Evolutionary conservation across 306 rosid genomes (phyloP).

Genomic region (Rubus idaeus): DNA sequence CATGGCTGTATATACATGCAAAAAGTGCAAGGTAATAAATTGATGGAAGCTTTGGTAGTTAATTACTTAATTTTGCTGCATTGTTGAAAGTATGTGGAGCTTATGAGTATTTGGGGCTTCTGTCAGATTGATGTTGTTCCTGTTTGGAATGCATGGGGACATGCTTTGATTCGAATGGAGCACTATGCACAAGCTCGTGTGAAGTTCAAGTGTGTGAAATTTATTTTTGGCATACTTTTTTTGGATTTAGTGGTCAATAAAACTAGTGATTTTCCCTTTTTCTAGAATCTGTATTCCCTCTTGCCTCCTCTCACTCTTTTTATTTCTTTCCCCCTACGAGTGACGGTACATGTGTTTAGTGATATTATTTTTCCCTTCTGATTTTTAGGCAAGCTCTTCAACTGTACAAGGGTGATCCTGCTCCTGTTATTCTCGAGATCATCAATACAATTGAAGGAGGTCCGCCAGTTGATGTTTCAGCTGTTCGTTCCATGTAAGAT

Average conservation of each 20-base stretch:
- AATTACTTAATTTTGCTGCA: slow-evolving; percentile 20
- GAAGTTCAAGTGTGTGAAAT: slow-evolving; percentile 75
- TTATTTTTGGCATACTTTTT: slow-evolving; percentile 19
- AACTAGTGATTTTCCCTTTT: background rate
- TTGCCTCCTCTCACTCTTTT: background rate
- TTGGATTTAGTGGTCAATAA: background rate
- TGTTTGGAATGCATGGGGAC: slow-evolving; percentile 99
- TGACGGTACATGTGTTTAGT: slow-evolving; percentile 6
- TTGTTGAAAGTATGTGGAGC: slow-evolving; percentile 29
- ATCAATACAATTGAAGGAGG: slow-evolving; percentile 95
- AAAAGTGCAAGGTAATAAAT: slow-evolving; percentile 86
- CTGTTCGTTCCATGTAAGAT: slow-evolving; percentile 97
- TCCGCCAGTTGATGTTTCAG: slow-evolving; percentile 94
- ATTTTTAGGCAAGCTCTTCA: slow-evolving; percentile 96
- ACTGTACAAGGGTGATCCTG: slow-evolving; percentile 78
- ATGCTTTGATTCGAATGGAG: slow-evolving; percentile 96
- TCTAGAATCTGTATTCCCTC: background rate
- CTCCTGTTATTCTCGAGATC: slow-evolving; percentile 79
- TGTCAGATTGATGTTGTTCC: slow-evolving; percentile 93
- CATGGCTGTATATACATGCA: slow-evolving; percentile 98
- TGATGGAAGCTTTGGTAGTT: slow-evolving; percentile 15
- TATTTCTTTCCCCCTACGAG: background rate
- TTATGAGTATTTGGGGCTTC: slow-evolving; percentile 29
- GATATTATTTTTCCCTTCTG: slow-evolving; percentile 24
- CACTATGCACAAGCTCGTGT: slow-evolving; percentile 96